These are phyloP conservation scores for Citropsis articulata DNA, from an alignment of 345 rosid genomes.

Conservation along the genomic window DNA sequence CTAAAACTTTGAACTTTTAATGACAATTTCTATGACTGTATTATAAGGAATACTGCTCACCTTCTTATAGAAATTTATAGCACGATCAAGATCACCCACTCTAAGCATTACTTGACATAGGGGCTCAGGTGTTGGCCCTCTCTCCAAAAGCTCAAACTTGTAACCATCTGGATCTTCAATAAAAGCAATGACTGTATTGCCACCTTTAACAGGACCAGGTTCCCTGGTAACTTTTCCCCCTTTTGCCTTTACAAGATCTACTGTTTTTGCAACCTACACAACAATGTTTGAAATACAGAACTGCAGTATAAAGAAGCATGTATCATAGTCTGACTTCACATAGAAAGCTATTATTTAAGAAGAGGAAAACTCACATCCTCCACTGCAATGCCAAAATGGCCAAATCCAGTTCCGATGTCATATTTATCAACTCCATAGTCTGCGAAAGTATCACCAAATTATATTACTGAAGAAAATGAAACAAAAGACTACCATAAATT, in stretches of 20 bases:
- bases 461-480: neutral
- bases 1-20: neutral
- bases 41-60: slow-evolving; percentile 35
- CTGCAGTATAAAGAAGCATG: neutral
- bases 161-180: slow-evolving; percentile 97
- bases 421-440: slow-evolving; percentile 95
- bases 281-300: slow-evolving; percentile 4
- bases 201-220: slow-evolving; percentile 94
- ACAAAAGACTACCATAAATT: neutral
- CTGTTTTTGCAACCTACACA: slow-evolving; percentile 71
- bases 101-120: slow-evolving; percentile 98
- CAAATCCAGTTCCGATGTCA: slow-evolving; percentile 84
- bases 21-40: neutral
- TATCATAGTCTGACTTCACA: neutral
- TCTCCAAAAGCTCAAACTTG: slow-evolving; percentile 91
- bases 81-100: slow-evolving; percentile 91
- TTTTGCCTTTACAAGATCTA: slow-evolving; percentile 82
- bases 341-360: neutral
- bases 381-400: slow-evolving; percentile 94
- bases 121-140: slow-evolving; percentile 97
- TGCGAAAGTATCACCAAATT: slow-evolving; percentile 21
- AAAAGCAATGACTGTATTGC: slow-evolving; percentile 80
- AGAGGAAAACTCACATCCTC: slow-evolving; percentile 71
- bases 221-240: slow-evolving; percentile 91
- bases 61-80: slow-evolving; percentile 89